A percentile compares a stretch with the other conserved stretches of the same genome.
Evolutionary conservation across 257 asterid genomes (phyloP).

Genomic region (Leonotis leonurus): DNA sequence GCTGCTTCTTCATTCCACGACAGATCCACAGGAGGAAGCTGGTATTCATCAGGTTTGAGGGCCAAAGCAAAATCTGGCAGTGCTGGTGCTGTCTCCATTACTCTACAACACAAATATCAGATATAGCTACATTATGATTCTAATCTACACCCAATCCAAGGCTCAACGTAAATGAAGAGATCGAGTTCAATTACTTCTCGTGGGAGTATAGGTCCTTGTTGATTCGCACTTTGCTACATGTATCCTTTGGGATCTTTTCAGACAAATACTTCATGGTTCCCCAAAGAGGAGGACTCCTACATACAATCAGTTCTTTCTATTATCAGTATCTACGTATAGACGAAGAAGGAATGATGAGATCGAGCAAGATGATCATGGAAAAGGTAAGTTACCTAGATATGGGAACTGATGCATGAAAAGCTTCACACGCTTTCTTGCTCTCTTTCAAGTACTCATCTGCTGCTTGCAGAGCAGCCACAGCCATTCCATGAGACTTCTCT

Average conservation of each 20-base stretch:
- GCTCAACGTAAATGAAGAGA: too few species aligned
- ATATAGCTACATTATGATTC: too few species aligned
- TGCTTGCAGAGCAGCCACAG: conserved; percentile 94
- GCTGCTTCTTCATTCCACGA: conserved; percentile 61
- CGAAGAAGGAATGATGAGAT: too few species aligned
- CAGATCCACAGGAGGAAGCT: conserved; percentile 61
- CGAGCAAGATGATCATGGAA: too few species aligned
- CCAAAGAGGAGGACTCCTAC: conserved; percentile 91
- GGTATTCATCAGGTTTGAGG: conserved; percentile 89
- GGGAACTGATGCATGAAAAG: conserved; percentile 66
- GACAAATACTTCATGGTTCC: conserved; percentile 91
- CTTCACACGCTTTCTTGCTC: conserved; percentile 80
- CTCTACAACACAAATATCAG: conserved; percentile 36
- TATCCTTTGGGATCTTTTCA: conserved; percentile 93
- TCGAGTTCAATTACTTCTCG: conserved; percentile 66
- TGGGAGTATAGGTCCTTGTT: conserved; percentile 79
- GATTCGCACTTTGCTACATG: conserved; percentile 85
- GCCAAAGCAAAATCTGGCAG: conserved; percentile 91
- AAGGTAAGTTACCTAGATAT: conserved; percentile 90
- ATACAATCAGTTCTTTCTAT: too few species aligned
- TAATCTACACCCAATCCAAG: too few species aligned
- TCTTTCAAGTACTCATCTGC: conserved; percentile 96
- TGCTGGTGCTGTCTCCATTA: conserved; percentile 94
- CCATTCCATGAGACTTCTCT: conserved; percentile 96
- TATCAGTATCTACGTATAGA: too few species aligned